These are phyloP conservation scores for Wickerhamomyces subpelliculosus DNA, from an alignment of 805 yeast species.

Conservation along the genomic window DNA sequence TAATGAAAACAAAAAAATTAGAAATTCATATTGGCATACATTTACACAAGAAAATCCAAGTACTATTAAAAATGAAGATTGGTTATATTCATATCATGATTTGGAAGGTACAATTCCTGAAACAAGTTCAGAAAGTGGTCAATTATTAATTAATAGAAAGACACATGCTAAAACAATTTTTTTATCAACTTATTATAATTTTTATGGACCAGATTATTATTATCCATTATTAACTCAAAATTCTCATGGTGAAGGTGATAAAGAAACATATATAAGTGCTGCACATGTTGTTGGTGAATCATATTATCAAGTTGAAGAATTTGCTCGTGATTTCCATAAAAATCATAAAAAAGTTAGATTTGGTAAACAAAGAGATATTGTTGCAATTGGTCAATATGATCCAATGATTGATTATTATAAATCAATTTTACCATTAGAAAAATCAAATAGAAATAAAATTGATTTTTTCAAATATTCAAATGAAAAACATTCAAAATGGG, in stretches of 20 bases:
- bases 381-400: conserved; percentile 33
- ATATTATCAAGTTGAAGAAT: conserved; percentile 35
- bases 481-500: conserved; percentile 9
- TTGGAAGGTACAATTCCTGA: conserved; percentile 50
- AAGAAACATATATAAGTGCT: conserved; percentile 57
- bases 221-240: conserved; percentile 60
- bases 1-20: conserved; percentile 26
- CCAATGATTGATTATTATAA: conserved; percentile 14
- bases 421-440: no score
- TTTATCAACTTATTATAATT: conserved; percentile 48
- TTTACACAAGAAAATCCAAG: conserved; percentile 3
- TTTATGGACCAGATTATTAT: conserved; percentile 50
- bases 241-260: conserved; percentile 61
- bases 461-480: conserved; percentile 5
- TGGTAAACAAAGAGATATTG: conserved; percentile 15
- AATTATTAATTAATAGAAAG: conserved; percentile 46
- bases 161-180: conserved; percentile 45
- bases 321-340: conserved; percentile 9
- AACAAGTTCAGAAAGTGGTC: conserved; percentile 56
- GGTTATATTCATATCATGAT: conserved; percentile 22
- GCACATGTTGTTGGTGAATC: conserved; percentile 39
- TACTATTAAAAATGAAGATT: not conserved
- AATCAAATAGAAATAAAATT: no score
- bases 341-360: conserved; percentile 9
- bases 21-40: conserved; percentile 19